phyloP scores from a whole-genome alignment of 2,329 filamentous ascomycete species.

The Fusarium subglutinans region DNA sequence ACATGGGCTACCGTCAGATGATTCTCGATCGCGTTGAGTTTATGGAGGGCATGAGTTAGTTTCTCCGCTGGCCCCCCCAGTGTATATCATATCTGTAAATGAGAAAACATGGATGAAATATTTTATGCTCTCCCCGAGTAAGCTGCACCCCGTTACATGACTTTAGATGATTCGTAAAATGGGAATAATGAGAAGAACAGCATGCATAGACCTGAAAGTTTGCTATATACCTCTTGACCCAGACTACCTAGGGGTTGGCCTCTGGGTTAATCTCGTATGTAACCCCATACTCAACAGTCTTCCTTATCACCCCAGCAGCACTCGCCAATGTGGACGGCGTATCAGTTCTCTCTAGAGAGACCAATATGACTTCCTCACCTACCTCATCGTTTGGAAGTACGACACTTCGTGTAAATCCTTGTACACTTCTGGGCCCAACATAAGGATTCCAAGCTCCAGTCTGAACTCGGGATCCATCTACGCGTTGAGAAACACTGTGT shows the following conservation, averaged over 20 bases:
- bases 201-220: not conserved
- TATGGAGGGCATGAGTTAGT: slow-evolving; percentile 83
- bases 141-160: not conserved
- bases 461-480: slow-evolving; percentile 9
- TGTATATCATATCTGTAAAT: slow-evolving; percentile 38
- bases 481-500: not conserved
- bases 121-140: not conserved
- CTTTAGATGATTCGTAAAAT: not conserved
- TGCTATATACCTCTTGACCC: not conserved
- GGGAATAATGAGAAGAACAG: not conserved
- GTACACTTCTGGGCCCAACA: slow-evolving; percentile 43
- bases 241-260: not conserved
- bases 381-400: slow-evolving; percentile 42
- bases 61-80: not conserved
- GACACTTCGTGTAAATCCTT: slow-evolving; percentile 40
- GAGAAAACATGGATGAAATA: slow-evolving; percentile 4
- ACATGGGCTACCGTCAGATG: slow-evolving; percentile 85
- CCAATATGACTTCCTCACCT: slow-evolving; percentile 50
- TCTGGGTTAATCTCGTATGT: slow-evolving; percentile 43
- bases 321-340: slow-evolving; percentile 14
- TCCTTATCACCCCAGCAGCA: slow-evolving; percentile 44
- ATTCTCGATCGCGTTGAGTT: slow-evolving; percentile 87
- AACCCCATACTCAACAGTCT: slow-evolving; percentile 50
- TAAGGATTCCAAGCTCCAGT: slow-evolving; percentile 47
- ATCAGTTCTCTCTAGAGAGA: slow-evolving; percentile 26